Evolutionary conservation across 805 yeast species (phyloP).

Genomic region (Yarrowia sp.): DNA sequence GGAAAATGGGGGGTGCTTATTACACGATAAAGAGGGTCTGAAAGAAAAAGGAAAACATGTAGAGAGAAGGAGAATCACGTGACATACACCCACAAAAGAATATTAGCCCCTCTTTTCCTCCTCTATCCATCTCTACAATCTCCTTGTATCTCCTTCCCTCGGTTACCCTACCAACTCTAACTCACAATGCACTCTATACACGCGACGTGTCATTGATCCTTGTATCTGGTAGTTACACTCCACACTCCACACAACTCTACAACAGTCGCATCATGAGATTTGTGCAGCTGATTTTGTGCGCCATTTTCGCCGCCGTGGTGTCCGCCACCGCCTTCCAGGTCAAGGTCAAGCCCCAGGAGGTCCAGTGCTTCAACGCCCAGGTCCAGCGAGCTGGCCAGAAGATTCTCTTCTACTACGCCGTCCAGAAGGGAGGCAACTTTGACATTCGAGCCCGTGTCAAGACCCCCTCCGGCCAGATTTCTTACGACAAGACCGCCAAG

Average conservation of each 20-base stretch:
- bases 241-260: neutral
- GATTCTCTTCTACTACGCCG: conserved; percentile 77
- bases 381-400: conserved; percentile 57
- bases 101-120: no score
- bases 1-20: neutral
- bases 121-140: no score
- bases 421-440: conserved; percentile 73
- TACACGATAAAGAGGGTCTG: no score
- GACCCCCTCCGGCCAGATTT: conserved; percentile 54
- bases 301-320: conserved; percentile 15
- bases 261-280: neutral
- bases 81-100: no score
- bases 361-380: conserved; percentile 66
- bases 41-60: neutral
- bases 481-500: conserved; percentile 59
- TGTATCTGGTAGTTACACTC: neutral
- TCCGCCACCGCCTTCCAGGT: conserved; percentile 48
- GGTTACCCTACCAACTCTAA: conserved; percentile 24
- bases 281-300: conserved; percentile 23
- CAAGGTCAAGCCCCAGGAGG: conserved; percentile 69
- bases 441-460: conserved; percentile 65
- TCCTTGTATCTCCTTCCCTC: neutral
- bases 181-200: neutral
- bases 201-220: conserved; percentile 25
- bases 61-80: neutral